Percentiles rank a stretch among this genome's conserved stretches.
Conservation (phyloP, 257 asterid genomes). For the Henckelia pumila region DNA sequence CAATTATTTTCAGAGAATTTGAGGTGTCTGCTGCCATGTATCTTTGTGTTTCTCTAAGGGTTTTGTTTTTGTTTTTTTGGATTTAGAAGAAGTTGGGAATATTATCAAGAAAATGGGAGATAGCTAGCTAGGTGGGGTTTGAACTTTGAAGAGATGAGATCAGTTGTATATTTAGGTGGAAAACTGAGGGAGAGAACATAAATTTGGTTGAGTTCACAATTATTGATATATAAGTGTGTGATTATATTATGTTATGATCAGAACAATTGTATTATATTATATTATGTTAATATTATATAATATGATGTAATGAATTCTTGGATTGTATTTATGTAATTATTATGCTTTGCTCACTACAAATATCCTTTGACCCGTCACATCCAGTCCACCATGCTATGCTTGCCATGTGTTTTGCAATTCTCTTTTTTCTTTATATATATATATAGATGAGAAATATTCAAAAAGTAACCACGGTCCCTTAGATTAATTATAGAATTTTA, state of each 20-base stretch:
- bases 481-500: too few relatives aligned
- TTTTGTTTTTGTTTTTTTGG: not conserved
- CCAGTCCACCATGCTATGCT: constrained; percentile 16
- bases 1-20: constrained; percentile 50
- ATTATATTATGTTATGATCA: too few relatives aligned
- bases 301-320: not conserved
- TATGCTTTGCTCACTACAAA: constrained; percentile 17
- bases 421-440: not conserved
- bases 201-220: not conserved
- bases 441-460: too few relatives aligned
- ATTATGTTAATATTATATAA: too few relatives aligned
- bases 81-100: not conserved
- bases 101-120: not conserved
- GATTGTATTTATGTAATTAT: not conserved
- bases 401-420: constrained; percentile 6
- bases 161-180: not conserved
- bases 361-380: constrained; percentile 39
- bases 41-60: not conserved
- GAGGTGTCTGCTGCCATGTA: constrained; percentile 44
- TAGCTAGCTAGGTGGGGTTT: too few relatives aligned
- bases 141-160: not conserved
- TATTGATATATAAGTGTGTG: too few relatives aligned
- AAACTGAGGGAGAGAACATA: not conserved
- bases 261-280: too few relatives aligned
- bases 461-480: too few relatives aligned